Evolutionary conservation across 116 monocot species (phyloP).

Genomic region (Papilionanthe hybrid): DNA sequence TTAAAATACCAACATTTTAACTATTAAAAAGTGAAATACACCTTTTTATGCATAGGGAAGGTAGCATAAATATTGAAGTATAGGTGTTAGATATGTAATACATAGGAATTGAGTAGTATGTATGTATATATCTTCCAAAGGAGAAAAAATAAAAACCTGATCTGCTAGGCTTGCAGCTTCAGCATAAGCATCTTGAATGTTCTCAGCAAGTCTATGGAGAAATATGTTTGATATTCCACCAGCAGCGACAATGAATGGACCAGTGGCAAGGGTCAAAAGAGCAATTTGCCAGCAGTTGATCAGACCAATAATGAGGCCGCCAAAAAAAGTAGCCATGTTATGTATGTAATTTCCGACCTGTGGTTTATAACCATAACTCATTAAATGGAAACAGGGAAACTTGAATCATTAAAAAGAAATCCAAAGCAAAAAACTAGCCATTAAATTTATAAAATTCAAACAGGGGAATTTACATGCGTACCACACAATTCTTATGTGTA

Average conservation of each 20-base stretch:
- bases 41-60: too few relatives aligned
- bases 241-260: conserved; percentile 97
- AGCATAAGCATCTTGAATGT: conserved; percentile 99
- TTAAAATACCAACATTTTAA: too few relatives aligned
- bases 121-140: background rate
- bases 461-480: too few relatives aligned
- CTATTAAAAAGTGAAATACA: too few relatives aligned
- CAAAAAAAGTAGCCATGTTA: conserved; percentile 99
- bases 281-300: conserved; percentile 99
- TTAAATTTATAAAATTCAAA: background rate
- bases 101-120: too few relatives aligned
- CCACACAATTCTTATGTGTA: too few relatives aligned
- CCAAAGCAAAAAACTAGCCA: background rate
- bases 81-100: too few relatives aligned
- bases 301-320: conserved; percentile 88
- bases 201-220: conserved; percentile 97
- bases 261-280: conserved; percentile 84
- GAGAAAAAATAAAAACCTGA: conserved; percentile 48
- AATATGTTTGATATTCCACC: conserved; percentile 99
- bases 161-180: conserved; percentile 99
- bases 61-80: too few relatives aligned
- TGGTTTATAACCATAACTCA: background rate
- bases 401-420: conserved; percentile 2
- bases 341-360: conserved; percentile 99
- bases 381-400: background rate